Evolutionary conservation across 2,329 filamentous ascomycete genomes (phyloP).

Genomic region (Exophiala sideris): DNA sequence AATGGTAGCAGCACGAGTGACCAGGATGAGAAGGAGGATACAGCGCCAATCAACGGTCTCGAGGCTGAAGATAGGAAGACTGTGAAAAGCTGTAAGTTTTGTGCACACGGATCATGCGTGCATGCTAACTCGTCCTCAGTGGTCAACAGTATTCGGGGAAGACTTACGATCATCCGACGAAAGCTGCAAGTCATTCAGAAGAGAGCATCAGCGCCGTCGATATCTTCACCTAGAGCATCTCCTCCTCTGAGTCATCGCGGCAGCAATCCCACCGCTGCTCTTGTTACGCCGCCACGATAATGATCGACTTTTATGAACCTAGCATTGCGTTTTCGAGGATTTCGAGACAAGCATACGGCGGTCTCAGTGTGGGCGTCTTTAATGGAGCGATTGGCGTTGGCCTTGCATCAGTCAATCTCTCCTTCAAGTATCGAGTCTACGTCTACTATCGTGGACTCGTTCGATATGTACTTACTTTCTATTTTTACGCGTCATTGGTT

Average conservation of each 20-base stretch:
- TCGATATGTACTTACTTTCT: no score
- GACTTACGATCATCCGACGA: conserved; percentile 46
- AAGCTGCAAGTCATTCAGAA: conserved; percentile 49
- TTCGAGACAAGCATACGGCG: neutral
- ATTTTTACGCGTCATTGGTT: neutral
- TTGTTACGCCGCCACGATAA: conserved; percentile 19
- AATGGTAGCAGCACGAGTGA: conserved; percentile 29
- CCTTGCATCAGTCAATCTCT: no score
- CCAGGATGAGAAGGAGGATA: conserved; percentile 34
- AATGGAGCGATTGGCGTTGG: no score
- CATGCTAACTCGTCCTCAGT: conserved; percentile 36
- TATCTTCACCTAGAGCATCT: conserved; percentile 27
- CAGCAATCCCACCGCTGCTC: conserved; percentile 13
- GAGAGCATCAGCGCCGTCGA: conserved; percentile 41
- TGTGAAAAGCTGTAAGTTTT: conserved; percentile 48
- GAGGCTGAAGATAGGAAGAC: conserved; percentile 48
- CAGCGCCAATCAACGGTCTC: conserved; percentile 41
- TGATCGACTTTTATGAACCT: conserved; percentile 1
- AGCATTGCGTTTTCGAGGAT: neutral
- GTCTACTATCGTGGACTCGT: no score
- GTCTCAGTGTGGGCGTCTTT: no score
- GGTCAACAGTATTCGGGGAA: conserved; percentile 48
- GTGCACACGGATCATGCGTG: neutral
- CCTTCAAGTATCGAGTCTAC: no score
- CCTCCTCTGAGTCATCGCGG: conserved; percentile 26